phyloP scores from a whole-genome alignment of 2,329 filamentous ascomycete genomes.

The Emmonsiellopsis sp. region DNA sequence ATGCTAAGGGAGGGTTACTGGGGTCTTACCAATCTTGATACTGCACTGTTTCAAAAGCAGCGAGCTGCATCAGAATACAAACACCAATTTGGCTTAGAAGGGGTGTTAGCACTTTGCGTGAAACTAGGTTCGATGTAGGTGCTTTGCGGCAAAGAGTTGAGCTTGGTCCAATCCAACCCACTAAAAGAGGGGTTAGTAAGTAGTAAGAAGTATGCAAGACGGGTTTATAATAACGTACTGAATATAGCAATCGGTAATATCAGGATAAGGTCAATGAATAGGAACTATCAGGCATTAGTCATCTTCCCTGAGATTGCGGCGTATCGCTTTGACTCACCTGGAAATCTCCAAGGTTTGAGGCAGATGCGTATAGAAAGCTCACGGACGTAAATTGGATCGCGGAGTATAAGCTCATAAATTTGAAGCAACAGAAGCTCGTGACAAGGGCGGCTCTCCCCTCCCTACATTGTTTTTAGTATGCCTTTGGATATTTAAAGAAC shows the following conservation, averaged over 20 bases:
- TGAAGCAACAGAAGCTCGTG: constrained; percentile 99
- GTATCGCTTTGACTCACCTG: constrained; percentile 43
- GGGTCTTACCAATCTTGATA: constrained; percentile 62
- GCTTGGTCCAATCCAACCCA: constrained; percentile 92
- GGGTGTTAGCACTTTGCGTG: constrained; percentile 81
- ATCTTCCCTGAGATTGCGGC: neutral
- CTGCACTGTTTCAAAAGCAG: constrained; percentile 65
- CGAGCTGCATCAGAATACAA: constrained; percentile 65
- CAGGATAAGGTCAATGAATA: constrained; percentile 86
- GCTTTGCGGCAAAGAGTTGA: constrained; percentile 69
- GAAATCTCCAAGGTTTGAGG: constrained; percentile 92
- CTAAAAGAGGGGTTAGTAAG: constrained; percentile 24
- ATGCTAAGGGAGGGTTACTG: neutral
- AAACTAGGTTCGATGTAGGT: constrained; percentile 85
- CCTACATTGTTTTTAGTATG: constrained; percentile 33
- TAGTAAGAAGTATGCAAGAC: neutral
- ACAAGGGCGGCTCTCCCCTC: constrained; percentile 90
- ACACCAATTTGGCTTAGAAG: constrained; percentile 81
- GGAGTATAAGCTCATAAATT: constrained; percentile 98
- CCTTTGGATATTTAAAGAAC: neutral
- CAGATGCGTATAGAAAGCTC: constrained; percentile 88
- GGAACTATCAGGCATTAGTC: constrained; percentile 46
- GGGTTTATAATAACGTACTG: constrained; percentile 43
- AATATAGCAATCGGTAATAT: constrained; percentile 96
- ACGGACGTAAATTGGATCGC: constrained; percentile 99